phyloP scores from a whole-genome alignment of 805 yeast species.

The Starmerella floricola region DNA sequence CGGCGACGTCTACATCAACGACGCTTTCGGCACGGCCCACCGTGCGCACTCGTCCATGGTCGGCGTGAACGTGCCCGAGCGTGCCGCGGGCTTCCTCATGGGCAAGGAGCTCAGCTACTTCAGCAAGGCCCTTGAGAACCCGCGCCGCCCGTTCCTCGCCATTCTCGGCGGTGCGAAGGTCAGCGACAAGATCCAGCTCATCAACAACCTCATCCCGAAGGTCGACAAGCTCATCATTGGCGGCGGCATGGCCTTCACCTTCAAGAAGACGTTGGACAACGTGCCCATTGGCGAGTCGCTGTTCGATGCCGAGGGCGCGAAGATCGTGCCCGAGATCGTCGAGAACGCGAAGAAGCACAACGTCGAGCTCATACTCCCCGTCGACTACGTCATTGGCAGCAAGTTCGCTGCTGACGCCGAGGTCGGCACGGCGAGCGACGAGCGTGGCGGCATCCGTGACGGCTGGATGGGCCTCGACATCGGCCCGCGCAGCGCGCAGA shows the following conservation, averaged over 20 bases:
- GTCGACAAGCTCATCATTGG: slow-evolving; percentile 90
- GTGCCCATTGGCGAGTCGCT: slow-evolving; percentile 85
- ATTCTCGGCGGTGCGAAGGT: slow-evolving; percentile 99
- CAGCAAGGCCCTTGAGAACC: slow-evolving; percentile 97
- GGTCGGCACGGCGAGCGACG: slow-evolving; percentile 72
- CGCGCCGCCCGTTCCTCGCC: slow-evolving; percentile 95
- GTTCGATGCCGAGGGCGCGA: slow-evolving; percentile 88
- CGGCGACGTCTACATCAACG: slow-evolving; percentile 94
- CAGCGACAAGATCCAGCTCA: slow-evolving; percentile 95
- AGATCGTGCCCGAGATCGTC: slow-evolving; percentile 80
- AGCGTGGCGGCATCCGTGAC: slow-evolving; percentile 80
- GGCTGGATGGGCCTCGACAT: slow-evolving; percentile 92
- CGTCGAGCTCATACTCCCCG: slow-evolving; percentile 88
- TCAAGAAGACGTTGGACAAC: slow-evolving; percentile 81
- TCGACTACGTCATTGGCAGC: slow-evolving; percentile 93
- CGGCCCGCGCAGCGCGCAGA: slow-evolving; percentile 78
- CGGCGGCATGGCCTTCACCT: slow-evolving; percentile 99
- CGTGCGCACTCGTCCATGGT: slow-evolving; percentile 99
- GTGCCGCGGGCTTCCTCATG: slow-evolving; percentile 98
- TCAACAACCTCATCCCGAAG: slow-evolving; percentile 86
- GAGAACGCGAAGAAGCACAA: slow-evolving; percentile 94
- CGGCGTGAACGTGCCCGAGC: slow-evolving; percentile 87
- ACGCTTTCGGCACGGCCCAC: slow-evolving; percentile 99
- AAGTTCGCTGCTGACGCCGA: slow-evolving; percentile 84
- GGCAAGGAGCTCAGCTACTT: slow-evolving; percentile 94